phyloP scores from a whole-genome alignment of 495 filamentous ascomycete genomes.

The Xylaria venustula region DNA sequence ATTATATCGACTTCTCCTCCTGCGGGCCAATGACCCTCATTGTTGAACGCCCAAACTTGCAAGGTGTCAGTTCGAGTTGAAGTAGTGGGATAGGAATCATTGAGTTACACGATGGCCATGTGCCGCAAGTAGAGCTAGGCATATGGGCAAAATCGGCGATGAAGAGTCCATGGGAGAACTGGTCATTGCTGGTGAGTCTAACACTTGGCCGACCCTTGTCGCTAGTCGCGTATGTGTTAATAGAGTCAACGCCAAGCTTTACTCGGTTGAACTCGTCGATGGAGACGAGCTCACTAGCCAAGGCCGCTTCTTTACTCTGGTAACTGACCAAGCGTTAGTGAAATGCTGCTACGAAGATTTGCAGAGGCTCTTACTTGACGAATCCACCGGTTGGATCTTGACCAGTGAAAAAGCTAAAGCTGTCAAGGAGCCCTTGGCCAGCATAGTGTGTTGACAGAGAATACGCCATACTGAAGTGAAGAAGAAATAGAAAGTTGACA shows the following conservation, averaged over 20 bases:
- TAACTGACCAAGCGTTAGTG: constrained; percentile 21
- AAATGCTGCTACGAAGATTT: not conserved
- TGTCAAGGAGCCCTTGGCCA: constrained; percentile 32
- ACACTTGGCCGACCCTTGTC: constrained; percentile 60
- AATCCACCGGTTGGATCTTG: constrained; percentile 27
- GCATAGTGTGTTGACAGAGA: constrained; percentile 29
- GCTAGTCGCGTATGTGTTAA: constrained; percentile 30
- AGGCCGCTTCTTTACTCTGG: constrained; percentile 29
- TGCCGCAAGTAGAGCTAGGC: constrained; percentile 65
- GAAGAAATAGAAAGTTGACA: not conserved
- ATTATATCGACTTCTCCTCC: constrained; percentile 83
- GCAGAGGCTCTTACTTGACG: constrained; percentile 23
- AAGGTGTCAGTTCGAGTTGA: not conserved
- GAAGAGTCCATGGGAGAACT: constrained; percentile 63
- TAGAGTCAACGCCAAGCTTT: constrained; percentile 45
- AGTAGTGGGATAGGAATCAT: not conserved
- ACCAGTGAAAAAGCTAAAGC: constrained; percentile 31
- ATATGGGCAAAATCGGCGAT: constrained; percentile 69
- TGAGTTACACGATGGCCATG: constrained; percentile 63
- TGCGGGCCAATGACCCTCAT: constrained; percentile 55
- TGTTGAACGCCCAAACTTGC: constrained; percentile 37
- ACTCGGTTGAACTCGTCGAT: constrained; percentile 48
- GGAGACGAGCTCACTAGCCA: constrained; percentile 25
- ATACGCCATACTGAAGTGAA: constrained; percentile 23
- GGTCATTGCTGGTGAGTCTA: constrained; percentile 60